Base-by-base conservation (phyloP, 83 land plant genomes). In the Picea mariana region DNA sequence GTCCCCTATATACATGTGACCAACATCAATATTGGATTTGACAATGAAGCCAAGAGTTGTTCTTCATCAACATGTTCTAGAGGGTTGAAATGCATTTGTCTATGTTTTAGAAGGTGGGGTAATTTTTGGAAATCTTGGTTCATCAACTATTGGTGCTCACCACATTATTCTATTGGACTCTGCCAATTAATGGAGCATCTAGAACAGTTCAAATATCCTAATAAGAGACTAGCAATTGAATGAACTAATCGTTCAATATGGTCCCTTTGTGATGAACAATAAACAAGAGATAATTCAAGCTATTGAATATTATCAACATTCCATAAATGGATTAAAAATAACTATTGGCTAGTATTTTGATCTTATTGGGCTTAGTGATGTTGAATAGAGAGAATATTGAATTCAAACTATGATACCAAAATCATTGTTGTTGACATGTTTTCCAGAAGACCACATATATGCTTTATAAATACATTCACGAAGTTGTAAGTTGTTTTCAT, bases 221-320 rank as follows among this genome's bases (percentile, higher is more conserved):
- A 89, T 95, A 4, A 97, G 90, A 2, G 99, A 97, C 13, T 82
- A 92, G 88, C 99, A 97, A 17, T 40, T 97, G 58, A 87, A 87
- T 52, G 97, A 97, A 81, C 93, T 93, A 3, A 89, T 97, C 13
- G 93, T 82, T 52, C 97, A 97, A 75, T 84, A 86, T 60, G 99
- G 97, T 6, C 97, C 97, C 26, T 97, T 97, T 83, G 99, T 97
- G 79, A 97, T 97, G 99, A 97, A 97, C 90, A 93, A 92, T 0
- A 86, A 88, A 69, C 93, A 85, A 27, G 95, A 34, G 34, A 34
- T 34, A 34, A 34, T 90, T 63, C 90, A 92, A 72, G 87, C 99
- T 21, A 83, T 97, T 67, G 84, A 84, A 44, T 97, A 97, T 79
- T 97, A 84, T 69, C 88, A 89, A 40, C 83, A 72, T 26, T 88